Evolutionary conservation across 345 rosid species (phyloP).

Genomic region (Syzygium aromaticum): DNA sequence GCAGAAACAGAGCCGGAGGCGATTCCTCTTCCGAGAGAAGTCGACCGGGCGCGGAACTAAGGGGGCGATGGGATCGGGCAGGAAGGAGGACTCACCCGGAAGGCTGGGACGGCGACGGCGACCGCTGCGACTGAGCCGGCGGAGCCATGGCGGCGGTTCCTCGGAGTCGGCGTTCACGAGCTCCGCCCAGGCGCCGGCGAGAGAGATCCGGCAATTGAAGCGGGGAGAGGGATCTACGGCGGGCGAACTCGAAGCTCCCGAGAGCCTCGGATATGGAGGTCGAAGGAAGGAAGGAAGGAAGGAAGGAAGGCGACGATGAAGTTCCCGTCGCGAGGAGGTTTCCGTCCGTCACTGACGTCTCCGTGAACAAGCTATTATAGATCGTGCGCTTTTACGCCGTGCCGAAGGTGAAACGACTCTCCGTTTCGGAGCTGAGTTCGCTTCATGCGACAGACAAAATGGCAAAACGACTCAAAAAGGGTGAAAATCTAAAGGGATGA

Average conservation of each 20-base stretch:
- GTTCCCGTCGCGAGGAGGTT: background rate
- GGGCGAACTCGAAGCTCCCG: background rate
- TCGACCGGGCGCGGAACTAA: background rate
- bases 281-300: background rate
- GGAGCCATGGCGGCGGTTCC: conserved; percentile 56
- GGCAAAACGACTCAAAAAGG: too few species aligned
- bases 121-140: conserved; percentile 69
- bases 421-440: background rate
- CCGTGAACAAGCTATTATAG: background rate
- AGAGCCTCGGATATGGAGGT: background rate
- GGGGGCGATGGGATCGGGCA: background rate
- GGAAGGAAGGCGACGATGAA: background rate
- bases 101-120: conserved; percentile 91
- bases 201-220: background rate
- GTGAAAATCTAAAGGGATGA: background rate
- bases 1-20: too few species aligned
- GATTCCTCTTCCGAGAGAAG: background rate
- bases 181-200: background rate
- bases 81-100: conserved; percentile 58
- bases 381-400: background rate
- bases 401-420: background rate
- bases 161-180: background rate
- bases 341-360: background rate
- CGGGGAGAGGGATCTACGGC: background rate
- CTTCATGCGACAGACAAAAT: too few species aligned